Conservation (phyloP, 2,329 filamentous ascomycete genomes). For the Claviceps maximensis region DNA sequence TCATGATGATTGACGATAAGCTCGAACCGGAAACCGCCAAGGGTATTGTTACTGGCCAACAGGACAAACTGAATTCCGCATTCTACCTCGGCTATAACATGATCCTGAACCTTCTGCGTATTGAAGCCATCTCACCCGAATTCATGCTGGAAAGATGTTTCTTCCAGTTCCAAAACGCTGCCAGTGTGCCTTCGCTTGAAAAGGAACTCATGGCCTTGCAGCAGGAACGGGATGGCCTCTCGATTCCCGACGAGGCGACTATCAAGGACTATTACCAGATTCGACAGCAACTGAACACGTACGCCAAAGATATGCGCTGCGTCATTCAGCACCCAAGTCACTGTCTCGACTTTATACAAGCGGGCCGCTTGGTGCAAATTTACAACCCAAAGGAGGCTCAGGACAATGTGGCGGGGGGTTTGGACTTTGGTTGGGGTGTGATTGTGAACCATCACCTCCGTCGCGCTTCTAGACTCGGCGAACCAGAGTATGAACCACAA, state of each 20-base stretch:
- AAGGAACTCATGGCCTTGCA: constrained; percentile 71
- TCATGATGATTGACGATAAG: constrained; percentile 98
- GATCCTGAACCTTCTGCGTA: constrained; percentile 89
- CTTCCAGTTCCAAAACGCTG: constrained; percentile 94
- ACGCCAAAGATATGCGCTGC: constrained; percentile 76
- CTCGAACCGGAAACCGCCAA: constrained; percentile 92
- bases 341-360: constrained; percentile 70
- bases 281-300: constrained; percentile 68
- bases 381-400: constrained; percentile 49
- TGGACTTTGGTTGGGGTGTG: constrained; percentile 89
- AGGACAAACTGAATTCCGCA: constrained; percentile 93
- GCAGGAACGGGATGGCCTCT: constrained; percentile 55
- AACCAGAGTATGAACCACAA: constrained; percentile 58
- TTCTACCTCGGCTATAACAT: constrained; percentile 99
- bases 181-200: constrained; percentile 72
- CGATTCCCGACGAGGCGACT: constrained; percentile 72
- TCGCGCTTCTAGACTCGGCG: constrained; percentile 50
- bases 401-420: constrained; percentile 21
- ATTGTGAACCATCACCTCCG: constrained; percentile 62
- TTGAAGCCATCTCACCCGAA: constrained; percentile 98
- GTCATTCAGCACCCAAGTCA: constrained; percentile 89
- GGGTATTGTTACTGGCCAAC: constrained; percentile 88
- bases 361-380: constrained; percentile 77
- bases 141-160: constrained; percentile 99
- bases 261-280: constrained; percentile 93